Evolutionary conservation across 768 basidiomycete species (phyloP), one percentile per base, ranked within the genome.

Genomic region (Baorangia bicolor): DNA sequence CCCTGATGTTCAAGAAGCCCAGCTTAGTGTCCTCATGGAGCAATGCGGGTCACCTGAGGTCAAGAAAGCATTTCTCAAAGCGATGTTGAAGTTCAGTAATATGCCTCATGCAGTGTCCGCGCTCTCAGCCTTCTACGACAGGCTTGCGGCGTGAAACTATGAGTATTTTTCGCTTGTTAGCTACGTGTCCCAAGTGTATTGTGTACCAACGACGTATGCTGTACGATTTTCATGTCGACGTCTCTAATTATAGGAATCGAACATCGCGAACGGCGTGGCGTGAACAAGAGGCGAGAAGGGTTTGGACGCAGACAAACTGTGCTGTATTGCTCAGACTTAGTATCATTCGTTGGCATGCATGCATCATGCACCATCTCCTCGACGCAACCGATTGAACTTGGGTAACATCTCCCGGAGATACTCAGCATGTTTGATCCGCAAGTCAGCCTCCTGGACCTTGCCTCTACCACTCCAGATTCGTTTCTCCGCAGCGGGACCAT

Each of bases 351-450:
- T 11, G 18, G 7, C 16, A 28, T 25, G 20, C 2, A 23, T 13
- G 11, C 23, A 50, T 73, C 64, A 83, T 49, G 75, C 72, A 31
- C 80, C 83, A 59, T 85, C 84, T 21, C 80, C 83, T 48, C 83
- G 74, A 53, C 88, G 73, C 53, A 92, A 65, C 47, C 91, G 74
- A 69, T 94, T 93, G 66, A 94, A 94, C 73, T 94, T 93, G 42
- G 90, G 91, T 41, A 94, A 64, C 86, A 94, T 94, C 69, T 98
- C 96, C 40, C 86, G 78, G 49, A 98, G 77, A 70, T 98, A 98
- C 64, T 96, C 94, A 5, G 86, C 84, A 64, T 98, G 95, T 67
- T 98, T 98, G 42, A 81, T 75, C 50, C 92, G 79, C 56, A 98
- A 69, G 64, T 93, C 93, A 27, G 81, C 80, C 64, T 94, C 94